phyloP scores from a whole-genome alignment of 441 rosid species.

The Gossypium laxum region DNA sequence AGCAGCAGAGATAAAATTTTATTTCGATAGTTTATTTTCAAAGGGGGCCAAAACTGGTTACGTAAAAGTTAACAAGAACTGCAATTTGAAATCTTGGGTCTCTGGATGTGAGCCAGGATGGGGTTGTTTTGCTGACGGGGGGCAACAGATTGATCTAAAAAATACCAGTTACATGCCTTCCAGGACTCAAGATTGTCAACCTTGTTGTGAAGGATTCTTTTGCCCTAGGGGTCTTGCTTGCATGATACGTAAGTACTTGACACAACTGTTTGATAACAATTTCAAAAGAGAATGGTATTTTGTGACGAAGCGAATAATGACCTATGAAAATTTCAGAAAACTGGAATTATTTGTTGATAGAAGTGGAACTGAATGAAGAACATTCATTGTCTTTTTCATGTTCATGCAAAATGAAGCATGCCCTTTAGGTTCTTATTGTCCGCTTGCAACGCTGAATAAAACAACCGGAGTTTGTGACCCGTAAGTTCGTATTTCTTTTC shows the following conservation, averaged over 20 bases:
- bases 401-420: slow-evolving; percentile 38
- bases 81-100: slow-evolving; percentile 49
- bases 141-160: slow-evolving; percentile 30
- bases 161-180: slow-evolving; percentile 33
- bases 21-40: slow-evolving; percentile 35
- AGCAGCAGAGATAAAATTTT: slow-evolving; percentile 49
- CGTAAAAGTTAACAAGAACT: slow-evolving; percentile 40
- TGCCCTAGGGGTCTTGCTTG: slow-evolving; percentile 63
- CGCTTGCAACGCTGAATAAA: slow-evolving; percentile 47
- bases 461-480: slow-evolving; percentile 53
- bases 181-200: slow-evolving; percentile 41
- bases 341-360: not conserved
- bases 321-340: not conserved
- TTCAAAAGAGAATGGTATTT: not conserved
- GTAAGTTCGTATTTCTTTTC: slow-evolving; percentile 31
- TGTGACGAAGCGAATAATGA: not conserved
- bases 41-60: slow-evolving; percentile 26
- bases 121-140: slow-evolving; percentile 37
- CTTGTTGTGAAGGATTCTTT: slow-evolving; percentile 68
- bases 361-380: slow-evolving; percentile 5
- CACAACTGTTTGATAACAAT: not conserved
- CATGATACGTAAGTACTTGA: slow-evolving; percentile 51
- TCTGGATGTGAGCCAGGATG: slow-evolving; percentile 64
- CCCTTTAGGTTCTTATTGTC: slow-evolving; percentile 56
- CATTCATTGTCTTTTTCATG: slow-evolving; percentile 17